A percentile compares a stretch with the other conserved stretches of the same genome.
phyloP scores from a whole-genome alignment of 2,329 filamentous ascomycete genomes.

The Aspergillus thermomutatus region DNA sequence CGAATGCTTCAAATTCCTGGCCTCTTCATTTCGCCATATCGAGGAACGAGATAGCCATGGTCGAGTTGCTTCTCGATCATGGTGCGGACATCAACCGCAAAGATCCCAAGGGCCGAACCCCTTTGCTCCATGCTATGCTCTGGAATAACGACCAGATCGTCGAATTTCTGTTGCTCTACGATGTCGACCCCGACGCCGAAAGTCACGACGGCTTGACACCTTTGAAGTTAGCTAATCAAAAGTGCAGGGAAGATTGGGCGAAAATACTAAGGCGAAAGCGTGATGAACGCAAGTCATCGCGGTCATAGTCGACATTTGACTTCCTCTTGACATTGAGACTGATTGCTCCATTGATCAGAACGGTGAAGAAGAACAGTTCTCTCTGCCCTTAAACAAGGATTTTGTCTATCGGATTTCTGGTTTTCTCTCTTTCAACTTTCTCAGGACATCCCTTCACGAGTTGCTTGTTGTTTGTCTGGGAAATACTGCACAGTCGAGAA shows the following conservation, averaged over 20 bases:
- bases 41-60: no score
- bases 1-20: no score
- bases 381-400: no score
- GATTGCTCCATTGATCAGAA: no score
- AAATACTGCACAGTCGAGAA: no score
- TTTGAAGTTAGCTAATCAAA: no score
- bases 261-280: no score
- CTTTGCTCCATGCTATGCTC: not conserved
- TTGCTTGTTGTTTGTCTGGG: not conserved
- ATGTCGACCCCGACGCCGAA: not conserved
- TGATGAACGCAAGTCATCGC: not conserved
- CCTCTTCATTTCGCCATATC: not conserved
- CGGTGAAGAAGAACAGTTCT: no score
- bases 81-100: not conserved
- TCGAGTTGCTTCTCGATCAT: not conserved
- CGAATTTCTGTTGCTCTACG: not conserved
- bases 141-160: no score
- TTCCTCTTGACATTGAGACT: not conserved
- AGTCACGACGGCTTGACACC: no score
- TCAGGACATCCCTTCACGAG: no score
- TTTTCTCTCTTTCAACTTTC: not conserved
- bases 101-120: not conserved
- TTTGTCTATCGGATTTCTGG: not conserved
- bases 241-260: no score
- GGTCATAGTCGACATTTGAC: not conserved